Evolutionary conservation across 352 stramenopile species (phyloP), one percentile per base, ranked within the genome.

Genomic region (Pythium diclinum): DNA sequence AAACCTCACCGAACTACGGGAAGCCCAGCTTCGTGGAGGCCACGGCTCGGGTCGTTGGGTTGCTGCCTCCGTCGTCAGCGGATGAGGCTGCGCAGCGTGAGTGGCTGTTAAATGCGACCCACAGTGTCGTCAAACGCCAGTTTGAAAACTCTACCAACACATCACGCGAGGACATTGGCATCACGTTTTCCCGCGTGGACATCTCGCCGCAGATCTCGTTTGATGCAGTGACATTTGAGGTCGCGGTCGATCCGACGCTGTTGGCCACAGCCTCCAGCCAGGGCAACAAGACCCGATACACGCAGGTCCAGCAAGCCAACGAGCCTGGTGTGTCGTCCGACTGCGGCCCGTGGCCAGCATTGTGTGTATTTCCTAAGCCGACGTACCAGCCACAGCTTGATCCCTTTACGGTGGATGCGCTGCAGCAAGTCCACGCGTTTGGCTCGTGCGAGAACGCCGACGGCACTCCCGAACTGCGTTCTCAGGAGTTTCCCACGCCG

Each of bases 151-250:
- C 59, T 4, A 47, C 2, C 1, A 65, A 65, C 40, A 61, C 56
- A 13, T 61, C 56, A 1, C 56, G 42, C 6, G 7, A 25, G 3
- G 19, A 61, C 28, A 54, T 61, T 48, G 56, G 17, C 25, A 13
- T 68, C 11, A 19, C 38, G 33, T 65, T 70, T 36, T 61, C 63
- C 6, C 56, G 51, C 32, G 25, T 46, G 0, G 13, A 51, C 1
- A 56, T 70, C 14, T 47, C 63, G 4, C 57, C 51, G 16, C 36
- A 28, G 30, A 61, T 70, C 51, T 19, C 14, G 16, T 70, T 70
- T 38, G 63, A 70, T n/a, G 48, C 57, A 3, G 30, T 69, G 13
- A 69, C 63, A 42, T 38, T 69, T 19, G 49, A 69, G 9, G 28
- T 61, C 14, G 63, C 55, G 5, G 23, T 65, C 19, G 63, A 69